A percentile compares a stretch with the other conserved stretches of the same genome.
Evolutionary conservation across 2,329 filamentous ascomycete species (phyloP).

Genomic region (Phialophora verrucosa): DNA sequence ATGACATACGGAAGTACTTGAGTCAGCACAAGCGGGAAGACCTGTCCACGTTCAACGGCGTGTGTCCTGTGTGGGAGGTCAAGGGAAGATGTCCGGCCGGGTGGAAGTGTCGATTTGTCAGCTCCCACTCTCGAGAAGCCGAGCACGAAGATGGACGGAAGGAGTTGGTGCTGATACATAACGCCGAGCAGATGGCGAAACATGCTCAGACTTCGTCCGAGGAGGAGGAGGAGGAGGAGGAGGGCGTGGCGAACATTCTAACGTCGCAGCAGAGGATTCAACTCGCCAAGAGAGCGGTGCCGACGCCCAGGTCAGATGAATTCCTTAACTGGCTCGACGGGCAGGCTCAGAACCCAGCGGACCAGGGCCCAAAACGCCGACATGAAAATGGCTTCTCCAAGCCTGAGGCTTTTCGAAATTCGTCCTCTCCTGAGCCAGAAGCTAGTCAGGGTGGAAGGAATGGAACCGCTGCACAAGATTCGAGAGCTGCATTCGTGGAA

Average conservation of each 20-base stretch:
- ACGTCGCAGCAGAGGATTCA: constrained; percentile 72
- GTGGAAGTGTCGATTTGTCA: constrained; percentile 93
- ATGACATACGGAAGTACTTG: constrained; percentile 85
- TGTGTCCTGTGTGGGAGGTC: constrained; percentile 80
- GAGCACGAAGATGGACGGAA: constrained; percentile 78
- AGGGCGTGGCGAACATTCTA: constrained; percentile 78
- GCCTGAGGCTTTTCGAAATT: constrained; percentile 33
- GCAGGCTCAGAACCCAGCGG: constrained; percentile 53
- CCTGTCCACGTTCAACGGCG: constrained; percentile 73
- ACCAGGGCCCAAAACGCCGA: constrained; percentile 52
- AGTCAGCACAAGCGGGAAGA: constrained; percentile 80
- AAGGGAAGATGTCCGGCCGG: constrained; percentile 80
- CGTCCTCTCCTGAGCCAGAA: constrained; percentile 40
- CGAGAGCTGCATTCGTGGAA: constrained; percentile 80
- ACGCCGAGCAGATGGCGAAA: constrained; percentile 44
- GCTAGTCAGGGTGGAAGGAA: constrained; percentile 48
- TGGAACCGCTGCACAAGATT: constrained; percentile 65
- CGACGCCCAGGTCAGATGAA: constrained; percentile 73
- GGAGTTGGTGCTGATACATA: constrained; percentile 75
- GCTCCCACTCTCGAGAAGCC: constrained; percentile 83
- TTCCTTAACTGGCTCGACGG: constrained; percentile 80
- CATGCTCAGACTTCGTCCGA: constrained; percentile 28
- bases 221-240: constrained; percentile 49
- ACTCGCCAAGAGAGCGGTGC: constrained; percentile 73
- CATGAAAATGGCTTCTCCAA: constrained; percentile 46